Conservation (phyloP, 768 basidiomycete genomes). For the Boletus rubropictus region DNA sequence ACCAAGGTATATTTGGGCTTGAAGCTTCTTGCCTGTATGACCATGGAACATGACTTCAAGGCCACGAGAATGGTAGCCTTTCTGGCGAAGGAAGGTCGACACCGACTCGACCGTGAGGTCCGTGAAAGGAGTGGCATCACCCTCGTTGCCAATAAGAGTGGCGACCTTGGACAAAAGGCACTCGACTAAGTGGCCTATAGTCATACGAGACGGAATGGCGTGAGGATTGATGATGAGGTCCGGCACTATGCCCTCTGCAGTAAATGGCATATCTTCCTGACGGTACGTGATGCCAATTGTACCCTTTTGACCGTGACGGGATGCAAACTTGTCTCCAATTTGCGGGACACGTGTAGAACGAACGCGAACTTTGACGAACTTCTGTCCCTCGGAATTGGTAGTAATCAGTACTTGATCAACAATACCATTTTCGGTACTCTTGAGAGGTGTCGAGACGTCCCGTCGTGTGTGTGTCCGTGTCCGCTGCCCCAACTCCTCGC, state of each 20-base stretch:
- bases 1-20: constrained; percentile 96
- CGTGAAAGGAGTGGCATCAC: constrained; percentile 98
- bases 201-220: constrained; percentile 99
- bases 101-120: constrained; percentile 97
- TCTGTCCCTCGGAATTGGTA: constrained; percentile 92
- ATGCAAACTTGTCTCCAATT: constrained; percentile 98
- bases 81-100: constrained; percentile 81
- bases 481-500: constrained; percentile 93
- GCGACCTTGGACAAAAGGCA: constrained; percentile 95
- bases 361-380: constrained; percentile 97
- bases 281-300: constrained; percentile 99
- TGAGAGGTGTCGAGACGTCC: constrained; percentile 95
- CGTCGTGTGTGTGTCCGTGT: constrained; percentile 90
- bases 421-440: constrained; percentile 96
- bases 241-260: constrained; percentile 91
- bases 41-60: constrained; percentile 99
- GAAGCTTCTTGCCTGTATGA: constrained; percentile 95
- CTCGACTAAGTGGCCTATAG: constrained; percentile 98
- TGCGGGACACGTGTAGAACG: constrained; percentile 95
- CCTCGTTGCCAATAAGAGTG: constrained; percentile 92
- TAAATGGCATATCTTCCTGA: constrained; percentile 99
- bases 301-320: constrained; percentile 98
- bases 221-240: constrained; percentile 99
- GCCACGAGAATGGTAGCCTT: constrained; percentile 95
- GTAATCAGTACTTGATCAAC: constrained; percentile 97